phyloP scores from a whole-genome alignment of 257 asterid species.

The Echites panduratus region DNA sequence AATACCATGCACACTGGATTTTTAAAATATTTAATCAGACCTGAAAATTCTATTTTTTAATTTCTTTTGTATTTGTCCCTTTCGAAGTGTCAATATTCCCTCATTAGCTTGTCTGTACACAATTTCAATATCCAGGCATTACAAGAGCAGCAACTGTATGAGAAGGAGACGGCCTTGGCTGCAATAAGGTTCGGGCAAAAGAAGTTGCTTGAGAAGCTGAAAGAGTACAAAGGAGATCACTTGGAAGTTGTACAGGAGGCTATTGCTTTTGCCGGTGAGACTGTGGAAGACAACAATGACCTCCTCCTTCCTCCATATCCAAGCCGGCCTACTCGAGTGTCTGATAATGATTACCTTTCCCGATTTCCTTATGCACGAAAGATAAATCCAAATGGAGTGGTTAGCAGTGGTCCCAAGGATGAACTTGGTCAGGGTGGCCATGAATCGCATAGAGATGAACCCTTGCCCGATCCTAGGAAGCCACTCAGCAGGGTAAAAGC shows the following conservation, averaged over 20 bases:
- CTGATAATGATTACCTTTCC: conserved; percentile 43
- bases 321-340: conserved; percentile 52
- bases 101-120: not conserved
- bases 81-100: not conserved
- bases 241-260: conserved; percentile 82
- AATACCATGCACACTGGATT: not conserved
- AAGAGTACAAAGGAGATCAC: conserved; percentile 75
- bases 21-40: too few relatives aligned
- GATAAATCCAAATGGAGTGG: conserved; percentile 44
- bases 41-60: not conserved
- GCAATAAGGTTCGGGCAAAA: conserved; percentile 71
- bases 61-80: not conserved
- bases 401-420: conserved; percentile 16
- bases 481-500: conserved; percentile 31
- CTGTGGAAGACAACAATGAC: conserved; percentile 62
- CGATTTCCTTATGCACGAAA: conserved; percentile 33
- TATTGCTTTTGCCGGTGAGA: conserved; percentile 72
- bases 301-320: conserved; percentile 98
- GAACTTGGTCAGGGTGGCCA: conserved; percentile 10
- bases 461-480: conserved; percentile 24
- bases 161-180: conserved; percentile 70
- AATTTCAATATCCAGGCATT: conserved; percentile 43
- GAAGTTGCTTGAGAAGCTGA: conserved; percentile 71
- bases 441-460: conserved; percentile 21
- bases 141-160: conserved; percentile 87